Evolutionary conservation across 1,284 basidiomycete species (phyloP), one percentile per base, ranked within the genome.

Genomic region (Rhodotorula glutinis): DNA sequence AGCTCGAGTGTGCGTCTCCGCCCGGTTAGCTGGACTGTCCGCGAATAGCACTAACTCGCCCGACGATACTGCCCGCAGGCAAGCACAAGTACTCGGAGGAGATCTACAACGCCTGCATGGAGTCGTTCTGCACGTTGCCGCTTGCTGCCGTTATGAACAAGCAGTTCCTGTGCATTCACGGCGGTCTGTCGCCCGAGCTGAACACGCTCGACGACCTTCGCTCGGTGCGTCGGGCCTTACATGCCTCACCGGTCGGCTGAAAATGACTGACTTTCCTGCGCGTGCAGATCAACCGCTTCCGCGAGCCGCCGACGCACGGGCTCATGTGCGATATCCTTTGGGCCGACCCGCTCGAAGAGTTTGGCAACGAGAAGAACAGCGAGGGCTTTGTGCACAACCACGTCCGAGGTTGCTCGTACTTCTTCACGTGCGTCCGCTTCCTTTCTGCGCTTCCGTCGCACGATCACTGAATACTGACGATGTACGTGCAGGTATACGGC

Each of bases 81-180:
- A 92, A 92, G 80, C 91, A 93, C 83, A 94, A 93, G 80, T 94
- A 94, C 80, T 92, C 90, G 1, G 91, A 93, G 75, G 85, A 86
- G 30, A 85, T 94, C 64, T 94, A 93, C 79, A 90, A 94, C 72
- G 90, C 89, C 33, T 91, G 89, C 82, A 92, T 92, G 88, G 89
- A 93, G 60, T 90, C 90, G 0, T 96, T 96, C 82, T 95, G 92
- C 79, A 86, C 89, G 5, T 83, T 96, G 3, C 93, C 93, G 1
- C 85, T 96, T 2, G 92, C 92, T 0, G 93, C 92, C 23, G 81
- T 96, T 77, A 94, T 96, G 91, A 96, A 96, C 84, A 95, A 95
- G 80, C 92, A 96, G 79, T 96, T 96, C 81, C 82, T 96, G 69
- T 96, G 93, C 79, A 93, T 96, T 67, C 92, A 96, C 75, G 92